A percentile compares a stretch with the other conserved stretches of the same genome.
Evolutionary conservation across 129 eudicot genomes (phyloP).

Genomic region (Helianthus annuus): HanXRQr2.0-SUNRISE NC_035449.2:1520925-1521424

Average conservation of each 20-base stretch:
- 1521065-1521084: slow-evolving; percentile 13
- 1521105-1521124: not conserved
- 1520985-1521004: too few species aligned
- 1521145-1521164: slow-evolving; percentile 8
- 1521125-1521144: not conserved
- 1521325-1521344: slow-evolving; percentile 50
- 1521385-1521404: too few species aligned
- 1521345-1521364: too few species aligned
- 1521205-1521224: slow-evolving; percentile 85
- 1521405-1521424: too few species aligned
- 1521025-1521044: slow-evolving; percentile 58
- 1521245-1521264: slow-evolving; percentile 66
- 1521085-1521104: slow-evolving; percentile 1
- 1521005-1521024: too few species aligned
- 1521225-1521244: slow-evolving; percentile 52
- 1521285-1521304: slow-evolving; percentile 85
- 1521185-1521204: slow-evolving; percentile 82
- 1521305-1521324: slow-evolving; percentile 79
- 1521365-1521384: too few species aligned
- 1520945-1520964: too few species aligned
- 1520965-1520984: too few species aligned
- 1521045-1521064: slow-evolving; percentile 54
- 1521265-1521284: slow-evolving; percentile 82
- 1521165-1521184: slow-evolving; percentile 68
- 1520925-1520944: too few species aligned